phyloP scores from a whole-genome alignment of 805 yeast species.

The Candida qinlingensis region DNA sequence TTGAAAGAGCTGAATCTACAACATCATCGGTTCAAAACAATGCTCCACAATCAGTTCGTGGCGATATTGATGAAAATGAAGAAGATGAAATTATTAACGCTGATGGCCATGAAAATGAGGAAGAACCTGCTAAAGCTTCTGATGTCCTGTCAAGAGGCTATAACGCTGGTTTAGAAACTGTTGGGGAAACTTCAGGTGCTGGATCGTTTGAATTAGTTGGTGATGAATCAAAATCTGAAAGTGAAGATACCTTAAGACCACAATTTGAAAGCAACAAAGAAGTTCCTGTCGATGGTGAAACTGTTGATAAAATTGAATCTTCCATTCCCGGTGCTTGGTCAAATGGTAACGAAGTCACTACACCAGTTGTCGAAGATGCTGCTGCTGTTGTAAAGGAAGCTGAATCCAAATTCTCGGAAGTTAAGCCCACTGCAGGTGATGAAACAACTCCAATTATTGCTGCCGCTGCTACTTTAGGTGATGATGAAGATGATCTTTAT shows the following conservation, averaged over 20 bases:
- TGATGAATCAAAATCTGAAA: constrained; percentile 17
- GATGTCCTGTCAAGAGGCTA: constrained; percentile 28
- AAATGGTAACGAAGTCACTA: background rate
- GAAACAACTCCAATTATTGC: constrained; percentile 1
- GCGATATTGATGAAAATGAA: constrained; percentile 32
- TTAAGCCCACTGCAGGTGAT: no score
- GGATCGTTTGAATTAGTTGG: constrained; percentile 24
- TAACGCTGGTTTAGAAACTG: constrained; percentile 10
- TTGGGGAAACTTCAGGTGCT: constrained; percentile 17
- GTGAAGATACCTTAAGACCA: constrained; percentile 12
- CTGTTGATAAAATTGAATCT: constrained; percentile 21
- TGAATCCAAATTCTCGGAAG: background rate
- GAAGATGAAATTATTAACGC: constrained; percentile 19
- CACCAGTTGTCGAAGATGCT: constrained; percentile 8
- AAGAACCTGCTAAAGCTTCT: constrained; percentile 25
- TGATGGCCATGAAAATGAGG: constrained; percentile 7
- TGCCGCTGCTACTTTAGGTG: constrained; percentile 9
- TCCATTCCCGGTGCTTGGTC: constrained; percentile 28
- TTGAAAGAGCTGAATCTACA: constrained; percentile 63
- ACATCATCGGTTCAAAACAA: constrained; percentile 91
- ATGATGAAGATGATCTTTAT: no score
- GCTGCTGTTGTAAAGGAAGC: background rate
- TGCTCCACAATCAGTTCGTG: constrained; percentile 87
- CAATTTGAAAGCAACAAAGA: background rate
- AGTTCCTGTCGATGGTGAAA: background rate